phyloP scores from a whole-genome alignment of 2,329 filamentous ascomycete species.

The Penicillium vulpinum region DNA sequence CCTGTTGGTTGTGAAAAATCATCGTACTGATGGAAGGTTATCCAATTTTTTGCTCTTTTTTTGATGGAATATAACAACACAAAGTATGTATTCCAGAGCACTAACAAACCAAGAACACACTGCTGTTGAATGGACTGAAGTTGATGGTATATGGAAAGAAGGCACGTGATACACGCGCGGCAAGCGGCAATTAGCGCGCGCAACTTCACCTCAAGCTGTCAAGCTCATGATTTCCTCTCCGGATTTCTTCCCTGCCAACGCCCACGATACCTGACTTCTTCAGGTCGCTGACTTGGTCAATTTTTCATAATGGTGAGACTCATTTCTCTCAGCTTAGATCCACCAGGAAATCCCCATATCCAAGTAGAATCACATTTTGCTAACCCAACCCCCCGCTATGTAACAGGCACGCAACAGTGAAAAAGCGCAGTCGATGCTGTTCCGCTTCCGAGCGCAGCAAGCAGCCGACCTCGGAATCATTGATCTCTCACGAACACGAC shows the following conservation, averaged over 20 bases:
- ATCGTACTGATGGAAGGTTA: background rate
- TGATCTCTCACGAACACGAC: slow-evolving; percentile 83
- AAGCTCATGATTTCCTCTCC: slow-evolving; percentile 24
- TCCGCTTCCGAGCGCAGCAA: slow-evolving; percentile 97
- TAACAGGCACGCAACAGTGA: slow-evolving; percentile 88
- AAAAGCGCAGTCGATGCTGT: slow-evolving; percentile 99
- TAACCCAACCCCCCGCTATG: slow-evolving; percentile 21
- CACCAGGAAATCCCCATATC: background rate
- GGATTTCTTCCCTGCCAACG: slow-evolving; percentile 22
- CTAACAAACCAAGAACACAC: slow-evolving; percentile 6
- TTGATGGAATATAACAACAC: too few species aligned
- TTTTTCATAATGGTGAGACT: slow-evolving; percentile 33
- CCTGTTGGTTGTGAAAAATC: background rate
- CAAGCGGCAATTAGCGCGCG: slow-evolving; percentile 29
- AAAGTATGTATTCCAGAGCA: background rate
- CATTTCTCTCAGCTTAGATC: background rate
- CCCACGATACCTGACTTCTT: slow-evolving; percentile 12
- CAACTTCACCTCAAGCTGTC: slow-evolving; percentile 28
- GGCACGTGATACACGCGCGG: slow-evolving; percentile 27
- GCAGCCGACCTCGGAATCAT: slow-evolving; percentile 94
- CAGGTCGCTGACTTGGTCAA: slow-evolving; percentile 18
- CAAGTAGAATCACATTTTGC: slow-evolving; percentile 13
- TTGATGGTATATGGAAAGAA: background rate
- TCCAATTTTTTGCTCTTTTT: rapidly evolving
- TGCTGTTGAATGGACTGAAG: background rate